Conservation (phyloP, 768 basidiomycete species). For the Russula earlei region DNA sequence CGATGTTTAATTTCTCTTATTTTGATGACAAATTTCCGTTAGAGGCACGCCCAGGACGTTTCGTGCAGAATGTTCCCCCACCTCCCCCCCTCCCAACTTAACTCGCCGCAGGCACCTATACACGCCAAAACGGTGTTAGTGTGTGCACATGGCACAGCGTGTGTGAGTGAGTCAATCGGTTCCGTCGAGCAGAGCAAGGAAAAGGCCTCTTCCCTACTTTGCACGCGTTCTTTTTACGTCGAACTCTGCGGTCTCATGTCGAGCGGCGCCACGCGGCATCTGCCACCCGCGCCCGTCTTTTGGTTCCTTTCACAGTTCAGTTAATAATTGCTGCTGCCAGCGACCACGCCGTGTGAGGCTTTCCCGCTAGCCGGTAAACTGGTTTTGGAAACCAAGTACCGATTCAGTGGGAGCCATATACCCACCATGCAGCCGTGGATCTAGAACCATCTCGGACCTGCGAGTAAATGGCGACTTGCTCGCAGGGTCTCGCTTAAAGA, state of each 20-base stretch:
- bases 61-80: background rate
- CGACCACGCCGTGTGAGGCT: background rate
- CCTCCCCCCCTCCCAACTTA: background rate
- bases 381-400: background rate
- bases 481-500: background rate
- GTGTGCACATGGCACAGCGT: background rate
- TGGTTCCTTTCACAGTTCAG: background rate
- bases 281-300: background rate
- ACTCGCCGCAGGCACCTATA: background rate
- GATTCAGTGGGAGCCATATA: background rate
- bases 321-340: too few relatives aligned
- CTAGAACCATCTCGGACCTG: background rate
- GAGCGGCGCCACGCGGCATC: too few relatives aligned
- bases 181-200: too few relatives aligned
- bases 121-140: background rate
- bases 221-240: too few relatives aligned
- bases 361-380: background rate
- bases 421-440: background rate
- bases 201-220: too few relatives aligned
- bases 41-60: background rate
- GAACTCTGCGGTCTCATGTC: too few relatives aligned
- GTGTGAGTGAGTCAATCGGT: too few relatives aligned
- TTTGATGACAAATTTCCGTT: background rate
- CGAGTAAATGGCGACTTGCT: background rate
- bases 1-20: constrained; percentile 3